A percentile compares a stretch with the other conserved stretches of the same genome.
Evolutionary conservation across 345 rosid species (phyloP).

Genomic region (Eutrema heterophyllum): DNA sequence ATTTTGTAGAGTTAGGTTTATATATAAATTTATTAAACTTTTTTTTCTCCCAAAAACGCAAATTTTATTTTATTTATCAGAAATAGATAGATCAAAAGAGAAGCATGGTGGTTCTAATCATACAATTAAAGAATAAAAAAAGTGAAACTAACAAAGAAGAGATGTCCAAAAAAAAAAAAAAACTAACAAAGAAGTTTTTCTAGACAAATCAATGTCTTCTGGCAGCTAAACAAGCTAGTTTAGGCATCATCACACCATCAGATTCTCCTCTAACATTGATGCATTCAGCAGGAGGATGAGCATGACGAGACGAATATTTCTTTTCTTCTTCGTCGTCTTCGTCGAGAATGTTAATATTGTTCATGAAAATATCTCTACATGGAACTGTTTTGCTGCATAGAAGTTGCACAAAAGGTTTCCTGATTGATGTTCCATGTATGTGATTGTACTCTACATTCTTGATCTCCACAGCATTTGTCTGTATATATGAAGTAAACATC

Average conservation of each 20-base stretch:
- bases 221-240: constrained; percentile 29
- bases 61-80: too few relatives aligned
- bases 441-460: constrained; percentile 24
- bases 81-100: too few relatives aligned
- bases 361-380: constrained; percentile 36
- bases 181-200: background rate
- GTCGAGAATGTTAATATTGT: constrained; percentile 20
- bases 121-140: too few relatives aligned
- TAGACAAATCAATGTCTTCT: background rate
- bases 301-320: background rate
- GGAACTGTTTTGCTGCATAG: constrained; percentile 38
- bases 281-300: constrained; percentile 27
- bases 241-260: constrained; percentile 28
- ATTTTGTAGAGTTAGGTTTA: too few relatives aligned
- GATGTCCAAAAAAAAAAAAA: too few relatives aligned
- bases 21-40: too few relatives aligned
- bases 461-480: constrained; percentile 43
- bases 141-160: too few relatives aligned
- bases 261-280: constrained; percentile 36
- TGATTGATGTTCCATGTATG: constrained; percentile 33
- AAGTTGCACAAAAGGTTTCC: constrained; percentile 22
- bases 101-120: too few relatives aligned
- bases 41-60: too few relatives aligned
- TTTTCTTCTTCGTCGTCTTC: background rate
- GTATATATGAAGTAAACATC: background rate